Evolutionary conservation across 139 green algal genomes (phyloP), one percentile per base, ranked within the genome.

Genomic region (Parachlorella kessleri): DNA sequence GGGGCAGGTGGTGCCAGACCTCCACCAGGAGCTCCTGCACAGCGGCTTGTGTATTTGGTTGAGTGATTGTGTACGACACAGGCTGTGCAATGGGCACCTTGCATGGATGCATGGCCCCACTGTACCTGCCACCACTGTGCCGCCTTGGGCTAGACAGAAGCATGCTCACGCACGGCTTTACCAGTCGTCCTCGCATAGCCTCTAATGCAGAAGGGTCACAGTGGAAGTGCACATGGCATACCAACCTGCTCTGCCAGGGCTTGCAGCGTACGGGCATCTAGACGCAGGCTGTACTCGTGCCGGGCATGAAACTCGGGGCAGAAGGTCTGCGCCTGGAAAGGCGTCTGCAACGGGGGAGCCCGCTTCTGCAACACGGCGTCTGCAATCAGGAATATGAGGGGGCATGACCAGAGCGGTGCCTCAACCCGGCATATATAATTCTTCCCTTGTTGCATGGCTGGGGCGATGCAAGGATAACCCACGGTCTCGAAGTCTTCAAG

Each of bases 301-400:
- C 79, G 36, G 67, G 78, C 77, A 42, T 83, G 64, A 53, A 82
- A 92, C 66, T 86, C 55, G 37, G 88, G 88, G 80, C 83, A 89
- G 84, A 90, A 92, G 35, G 83, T 86, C 53, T 92, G 88, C 3
- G 88, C 83, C 72, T 88, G 84, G 75, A 89, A 91, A 21, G 87
- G 78, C 2, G 88, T 92, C 64, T 82, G 75, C 30, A 89, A 3
- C 3, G 55, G 54, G 8, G 85, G 82, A 59, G 83, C 39, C 2
- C 24, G 37, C 38, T 80, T 32, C 67, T 72, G 40, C 67, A 77
- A 66, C 76, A 66, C 24, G 6, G 80, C n/a, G 42, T 83, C 63
- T 68, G 63, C 63, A 33, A 59, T 59, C 18, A 18, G 48, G 48
- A 59, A 10, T 33, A 66, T 68, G 70, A 14, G 37, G 48, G 32